Evolutionary conservation across 257 asterid species (phyloP), one percentile per base, ranked within the genome.

Genomic region (Solanum corneliomulleri): DNA sequence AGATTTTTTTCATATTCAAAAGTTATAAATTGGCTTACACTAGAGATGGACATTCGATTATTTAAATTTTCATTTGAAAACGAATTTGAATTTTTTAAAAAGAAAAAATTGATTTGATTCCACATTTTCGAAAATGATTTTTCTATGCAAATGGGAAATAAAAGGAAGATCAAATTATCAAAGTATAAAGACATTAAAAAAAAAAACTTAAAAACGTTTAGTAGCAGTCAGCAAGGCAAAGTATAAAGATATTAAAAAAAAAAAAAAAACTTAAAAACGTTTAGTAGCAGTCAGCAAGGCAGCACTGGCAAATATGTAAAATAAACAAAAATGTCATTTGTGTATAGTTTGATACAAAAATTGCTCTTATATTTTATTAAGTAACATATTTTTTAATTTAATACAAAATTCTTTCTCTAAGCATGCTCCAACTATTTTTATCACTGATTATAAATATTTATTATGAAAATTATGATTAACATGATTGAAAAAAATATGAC

Each of bases 1-100:
- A 3, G 20, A 16, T 1, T 56, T 56, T 58, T 9, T 6, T 58
- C 31, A 62, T 62, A 23, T 60, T 13, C 12, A 58, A 21, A 58
- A 58, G 3, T 58, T 20, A 58, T 58, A 18, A 20, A 56, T 56
- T 3, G 66, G 1, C 66, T 18, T 3, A 56, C 7, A 49, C 8
- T 31, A n/a, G 45, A 6, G 31, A 14, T n/a, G 18, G 33, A 25
- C 9, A 27, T 66, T 66, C 20, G 9, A 27, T 64, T 25, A 12
- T 64, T 64, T 12, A 18, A 0, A 52, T 52, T 52, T 52, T 0
- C 2, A 52, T 52, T 52, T 2, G 37, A 0, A 25, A 68, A 68
- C 0, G 2, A 11, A 27, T 27, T 27, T 13, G 1, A 1, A 1
- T 1, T 13, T 66, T 56, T 56, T 12, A 2, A 4, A 3, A 45